Conservation (phyloP, 441 rosid species). For the Kokia cookei region DNA sequence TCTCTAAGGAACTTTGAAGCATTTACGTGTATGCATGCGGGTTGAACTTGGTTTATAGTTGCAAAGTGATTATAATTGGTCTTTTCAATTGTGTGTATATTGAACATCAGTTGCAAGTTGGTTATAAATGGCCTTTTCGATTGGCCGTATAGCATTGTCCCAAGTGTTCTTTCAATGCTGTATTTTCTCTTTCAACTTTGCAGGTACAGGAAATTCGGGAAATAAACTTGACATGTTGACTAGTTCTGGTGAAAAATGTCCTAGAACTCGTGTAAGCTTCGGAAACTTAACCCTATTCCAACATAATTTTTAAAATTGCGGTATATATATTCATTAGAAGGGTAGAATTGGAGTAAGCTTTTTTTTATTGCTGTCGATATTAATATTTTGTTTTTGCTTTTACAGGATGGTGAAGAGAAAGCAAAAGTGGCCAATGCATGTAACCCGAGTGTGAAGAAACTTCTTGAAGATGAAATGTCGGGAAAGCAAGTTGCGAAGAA, state of each 20-base stretch:
- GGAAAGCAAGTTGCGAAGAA: slow-evolving; percentile 35
- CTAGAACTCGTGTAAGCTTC: slow-evolving; percentile 45
- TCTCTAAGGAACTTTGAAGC: slow-evolving; percentile 7
- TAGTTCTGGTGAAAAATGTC: slow-evolving; percentile 31
- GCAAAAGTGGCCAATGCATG: slow-evolving; percentile 10
- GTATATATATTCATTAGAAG: background rate
- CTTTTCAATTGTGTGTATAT: background rate
- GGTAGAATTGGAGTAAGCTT: slow-evolving; percentile 11
- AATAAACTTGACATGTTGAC: slow-evolving; percentile 31
- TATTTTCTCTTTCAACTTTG: slow-evolving; percentile 13
- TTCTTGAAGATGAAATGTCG: slow-evolving; percentile 85
- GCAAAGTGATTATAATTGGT: background rate
- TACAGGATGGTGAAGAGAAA: slow-evolving; percentile 37
- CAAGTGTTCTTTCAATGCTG: background rate
- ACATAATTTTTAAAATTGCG: background rate
- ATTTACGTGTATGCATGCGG: background rate
- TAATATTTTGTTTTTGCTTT: slow-evolving; percentile 2
- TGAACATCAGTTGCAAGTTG: background rate
- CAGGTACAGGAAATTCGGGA: slow-evolving; percentile 38
- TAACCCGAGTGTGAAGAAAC: slow-evolving; percentile 82
- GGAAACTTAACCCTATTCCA: background rate
- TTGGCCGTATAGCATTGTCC: background rate
- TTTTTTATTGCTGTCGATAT: slow-evolving; percentile 12
- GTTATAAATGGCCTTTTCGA: background rate
- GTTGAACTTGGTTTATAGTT: background rate